Conservation (phyloP, 177 flowering plant genomes). For the Vitis hybrid region DNA sequence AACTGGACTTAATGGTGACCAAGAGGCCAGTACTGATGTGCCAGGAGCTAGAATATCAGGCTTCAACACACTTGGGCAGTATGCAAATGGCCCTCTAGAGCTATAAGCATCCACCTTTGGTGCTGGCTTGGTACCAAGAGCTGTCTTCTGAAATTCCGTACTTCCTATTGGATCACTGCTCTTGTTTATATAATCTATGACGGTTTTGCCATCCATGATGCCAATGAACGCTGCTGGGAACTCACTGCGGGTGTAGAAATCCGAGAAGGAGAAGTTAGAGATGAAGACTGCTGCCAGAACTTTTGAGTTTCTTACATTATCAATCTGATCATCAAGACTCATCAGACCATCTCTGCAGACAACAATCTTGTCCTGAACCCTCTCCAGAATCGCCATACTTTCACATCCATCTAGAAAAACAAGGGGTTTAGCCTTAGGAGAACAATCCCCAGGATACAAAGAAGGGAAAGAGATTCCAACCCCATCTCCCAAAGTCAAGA, state of each 20-base stretch:
- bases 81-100: slow-evolving; percentile 37
- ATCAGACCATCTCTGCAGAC: slow-evolving; percentile 20
- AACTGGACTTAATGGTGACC: slow-evolving; percentile 22
- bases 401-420: slow-evolving; percentile 6
- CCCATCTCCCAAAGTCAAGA: slow-evolving; percentile 34
- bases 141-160: slow-evolving; percentile 28
- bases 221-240: slow-evolving; percentile 21
- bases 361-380: slow-evolving; percentile 10
- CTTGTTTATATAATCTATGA: slow-evolving; percentile 16
- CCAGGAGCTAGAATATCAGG: slow-evolving; percentile 40
- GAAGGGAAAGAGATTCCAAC: slow-evolving; percentile 16
- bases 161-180: slow-evolving; percentile 10
- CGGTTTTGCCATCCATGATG: slow-evolving; percentile 9
- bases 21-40: slow-evolving; percentile 34
- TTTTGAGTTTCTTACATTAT: slow-evolving; percentile 9
- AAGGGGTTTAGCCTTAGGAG: background rate
- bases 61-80: slow-evolving; percentile 21
- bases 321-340: too few relatives aligned
- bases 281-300: slow-evolving; percentile 18
- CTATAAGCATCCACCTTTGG: slow-evolving; percentile 33
- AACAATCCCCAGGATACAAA: slow-evolving; percentile 27
- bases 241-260: slow-evolving; percentile 7
- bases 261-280: slow-evolving; percentile 1
- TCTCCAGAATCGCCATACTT: background rate
- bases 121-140: slow-evolving; percentile 32